Evolutionary conservation across 1,139 yeast species (phyloP).

Genomic region (Wickerhamomyces sp.): DNA sequence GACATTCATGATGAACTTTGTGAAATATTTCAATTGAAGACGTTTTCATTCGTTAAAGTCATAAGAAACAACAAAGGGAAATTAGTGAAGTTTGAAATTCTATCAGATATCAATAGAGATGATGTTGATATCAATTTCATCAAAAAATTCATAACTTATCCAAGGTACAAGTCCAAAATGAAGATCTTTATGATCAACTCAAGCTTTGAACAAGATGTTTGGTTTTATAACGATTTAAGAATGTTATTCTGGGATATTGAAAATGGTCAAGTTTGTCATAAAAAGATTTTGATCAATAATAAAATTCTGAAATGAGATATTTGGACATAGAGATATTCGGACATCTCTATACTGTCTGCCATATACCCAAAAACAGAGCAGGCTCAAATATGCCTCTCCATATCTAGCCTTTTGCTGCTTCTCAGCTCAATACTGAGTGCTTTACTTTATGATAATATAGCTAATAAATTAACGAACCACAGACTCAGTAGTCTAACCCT

Average conservation of each 20-base stretch:
- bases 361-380: too few relatives aligned
- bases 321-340: too few relatives aligned
- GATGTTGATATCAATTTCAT: constrained; percentile 22
- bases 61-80: constrained; percentile 35
- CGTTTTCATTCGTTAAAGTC: constrained; percentile 33
- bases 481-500: constrained; percentile 3
- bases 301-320: constrained; percentile 11
- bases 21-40: constrained; percentile 17
- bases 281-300: constrained; percentile 21
- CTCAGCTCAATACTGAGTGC: background rate
- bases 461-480: background rate
- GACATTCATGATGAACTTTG: constrained; percentile 20
- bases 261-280: constrained; percentile 14
- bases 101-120: constrained; percentile 14
- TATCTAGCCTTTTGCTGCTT: background rate
- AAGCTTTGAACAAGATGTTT: constrained; percentile 17
- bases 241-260: constrained; percentile 28
- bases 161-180: constrained; percentile 43
- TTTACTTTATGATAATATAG: background rate
- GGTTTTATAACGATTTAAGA: constrained; percentile 28
- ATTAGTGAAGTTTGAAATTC: constrained; percentile 34
- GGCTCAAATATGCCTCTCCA: background rate
- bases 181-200: constrained; percentile 33
- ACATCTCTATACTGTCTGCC: too few relatives aligned
- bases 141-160: constrained; percentile 37